Base-by-base conservation (phyloP, 2,329 filamentous ascomycete species). In the Fusarium foetens region DNA sequence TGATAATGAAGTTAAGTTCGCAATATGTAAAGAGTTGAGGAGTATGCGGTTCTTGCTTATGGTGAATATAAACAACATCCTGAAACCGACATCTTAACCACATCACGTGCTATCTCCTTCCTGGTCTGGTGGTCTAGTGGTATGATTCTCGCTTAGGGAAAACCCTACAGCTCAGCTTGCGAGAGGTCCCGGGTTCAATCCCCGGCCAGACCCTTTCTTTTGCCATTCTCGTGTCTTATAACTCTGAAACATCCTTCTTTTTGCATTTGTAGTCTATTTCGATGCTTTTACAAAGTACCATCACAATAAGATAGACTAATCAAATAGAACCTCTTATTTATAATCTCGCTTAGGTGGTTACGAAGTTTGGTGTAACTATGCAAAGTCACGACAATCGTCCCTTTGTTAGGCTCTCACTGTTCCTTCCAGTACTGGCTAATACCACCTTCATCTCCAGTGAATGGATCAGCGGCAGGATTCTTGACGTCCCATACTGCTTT, bases 121-220 rank as follows among this genome's bases (percentile, higher is more conserved):
- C 4, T 17, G 83, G 82, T 83, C 82, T 83, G 82, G 80, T 89
- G 86, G 87, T 89, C 87, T 89, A 89, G 88, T 87, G 88, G 88
- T 90, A 90, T 90, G 88, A 90, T 90, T 90, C 88, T 89, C 88
- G 88, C 89, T 90, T 90, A 90, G 89, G 88, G 88, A 79, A 73
- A 72, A 82, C 80, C 80, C 81, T 79, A 73, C 43, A 79, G 80
- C 79, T 71, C 38, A 64, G 72, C 71, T 76, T 83, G 82, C 81
- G 81, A 82, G 81, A 83, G 82, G 82, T 83, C 82, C 81, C 81
- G 81, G 81, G 82, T 83, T 83, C 82, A 81, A 83, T 83, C 81
- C 82, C 80, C 82, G 82, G 82, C 81, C 81, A 82, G 81, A 82
- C 81, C 81, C 81, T 75, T 69, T 27, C 41, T 75, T 80, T 79